Evolutionary conservation across 192 early-diverging fungal genomes (phyloP).

Genomic region (Dispira simplex): DNA sequence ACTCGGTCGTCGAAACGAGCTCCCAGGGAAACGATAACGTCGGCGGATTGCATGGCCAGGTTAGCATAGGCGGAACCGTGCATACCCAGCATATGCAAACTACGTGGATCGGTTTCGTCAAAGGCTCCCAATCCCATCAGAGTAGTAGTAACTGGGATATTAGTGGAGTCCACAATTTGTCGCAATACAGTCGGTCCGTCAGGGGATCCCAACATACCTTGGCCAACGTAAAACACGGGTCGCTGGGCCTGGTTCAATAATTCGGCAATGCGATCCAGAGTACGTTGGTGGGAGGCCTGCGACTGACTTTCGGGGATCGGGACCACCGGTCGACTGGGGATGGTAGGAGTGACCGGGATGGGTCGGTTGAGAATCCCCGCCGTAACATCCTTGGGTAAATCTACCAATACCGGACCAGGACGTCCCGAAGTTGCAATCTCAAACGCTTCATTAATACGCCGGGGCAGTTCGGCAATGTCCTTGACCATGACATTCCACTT

Average conservation of each 20-base stretch:
- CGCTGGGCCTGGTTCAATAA: conserved; percentile 76
- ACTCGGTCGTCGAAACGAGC: conserved; percentile 99
- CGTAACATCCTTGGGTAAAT: conserved; percentile 97
- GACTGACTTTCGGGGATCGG: conserved; percentile 32
- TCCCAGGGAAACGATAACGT: conserved; percentile 87
- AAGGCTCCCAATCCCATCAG: conserved; percentile 84
- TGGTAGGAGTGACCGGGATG: conserved; percentile 54
- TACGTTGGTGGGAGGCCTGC: conserved; percentile 28
- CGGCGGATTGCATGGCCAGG: conserved; percentile 93
- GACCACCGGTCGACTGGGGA: conserved; percentile 52
- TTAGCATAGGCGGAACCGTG: conserved; percentile 97
- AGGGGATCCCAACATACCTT: conserved; percentile 69
- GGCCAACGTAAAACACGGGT: conserved; percentile 92
- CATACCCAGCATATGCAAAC: conserved; percentile 98
- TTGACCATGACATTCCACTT: conserved; percentile 99
- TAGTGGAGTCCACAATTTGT: conserved; percentile 71
- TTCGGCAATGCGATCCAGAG: conserved; percentile 57
- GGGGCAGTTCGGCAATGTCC: conserved; percentile 86
- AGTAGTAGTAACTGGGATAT: conserved; percentile 97
- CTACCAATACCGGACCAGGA: conserved; percentile 93
- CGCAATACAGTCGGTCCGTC: conserved; percentile 69
- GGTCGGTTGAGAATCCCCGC: conserved; percentile 72
- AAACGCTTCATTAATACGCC: conserved; percentile 97
- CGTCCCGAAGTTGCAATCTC: conserved; percentile 90
- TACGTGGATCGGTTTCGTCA: conserved; percentile 79